Conservation (phyloP, 164 flowering plant genomes). For the Stephania yunnanensis region DNA sequence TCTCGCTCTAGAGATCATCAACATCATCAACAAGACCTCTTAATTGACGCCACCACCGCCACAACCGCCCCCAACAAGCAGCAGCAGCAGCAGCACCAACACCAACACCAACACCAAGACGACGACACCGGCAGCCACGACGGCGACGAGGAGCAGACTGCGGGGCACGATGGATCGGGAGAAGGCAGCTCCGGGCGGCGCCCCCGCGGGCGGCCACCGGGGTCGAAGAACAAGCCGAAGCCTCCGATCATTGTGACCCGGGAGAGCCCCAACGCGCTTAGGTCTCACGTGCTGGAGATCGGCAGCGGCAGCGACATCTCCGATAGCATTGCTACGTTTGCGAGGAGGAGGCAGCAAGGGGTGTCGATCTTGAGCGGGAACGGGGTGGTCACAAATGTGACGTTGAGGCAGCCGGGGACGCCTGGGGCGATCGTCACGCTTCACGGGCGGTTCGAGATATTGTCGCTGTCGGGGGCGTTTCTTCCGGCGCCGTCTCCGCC, state of each 20-base stretch:
- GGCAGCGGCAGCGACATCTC: conserved; percentile 57
- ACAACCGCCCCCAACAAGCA: neutral
- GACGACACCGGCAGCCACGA: conserved; percentile 37
- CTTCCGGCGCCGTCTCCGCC: conserved; percentile 77
- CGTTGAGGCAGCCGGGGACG: conserved; percentile 61
- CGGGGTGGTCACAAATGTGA: conserved; percentile 65
- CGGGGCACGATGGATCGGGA: conserved; percentile 32
- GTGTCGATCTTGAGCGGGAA: conserved; percentile 74
- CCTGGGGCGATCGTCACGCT: conserved; percentile 57
- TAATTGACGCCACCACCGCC: conserved; percentile 21
- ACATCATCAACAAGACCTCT: conserved; percentile 48
- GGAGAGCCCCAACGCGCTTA: conserved; percentile 69
- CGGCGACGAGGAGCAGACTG: conserved; percentile 29
- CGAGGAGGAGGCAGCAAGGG: conserved; percentile 64
- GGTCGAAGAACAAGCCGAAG: conserved; percentile 81
- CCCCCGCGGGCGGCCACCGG: conserved; percentile 79
- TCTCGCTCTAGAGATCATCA: conserved; percentile 36
- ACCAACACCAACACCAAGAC: conserved; percentile 22
- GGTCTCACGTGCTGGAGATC: conserved; percentile 72
- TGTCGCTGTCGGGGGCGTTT: conserved; percentile 76
- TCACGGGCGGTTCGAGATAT: conserved; percentile 75
- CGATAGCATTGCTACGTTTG: conserved; percentile 54
- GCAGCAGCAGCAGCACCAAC: conserved; percentile 22
- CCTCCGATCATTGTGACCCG: conserved; percentile 72
- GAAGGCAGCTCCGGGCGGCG: conserved; percentile 35